Percentiles rank a stretch among this genome's conserved stretches.
phyloP scores from a whole-genome alignment of 208 protist species.

The Blastocrithidia nonstop region DNA sequence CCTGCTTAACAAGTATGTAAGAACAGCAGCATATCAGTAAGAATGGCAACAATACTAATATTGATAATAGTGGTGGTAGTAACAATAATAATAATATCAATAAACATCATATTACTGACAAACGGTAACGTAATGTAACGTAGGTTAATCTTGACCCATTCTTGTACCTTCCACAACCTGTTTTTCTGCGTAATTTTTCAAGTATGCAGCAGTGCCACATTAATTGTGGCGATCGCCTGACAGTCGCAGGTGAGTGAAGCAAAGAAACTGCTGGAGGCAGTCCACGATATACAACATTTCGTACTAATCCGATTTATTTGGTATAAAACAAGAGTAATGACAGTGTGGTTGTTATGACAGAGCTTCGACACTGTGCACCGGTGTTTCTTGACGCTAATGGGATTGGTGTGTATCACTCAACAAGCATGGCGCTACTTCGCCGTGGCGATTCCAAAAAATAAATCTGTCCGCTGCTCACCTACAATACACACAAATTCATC shows the following conservation, averaged over 20 bases:
- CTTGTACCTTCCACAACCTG: conserved; percentile 53
- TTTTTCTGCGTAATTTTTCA: conserved; percentile 65
- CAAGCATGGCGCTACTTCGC: conserved; percentile 55
- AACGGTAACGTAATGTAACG: too few relatives aligned
- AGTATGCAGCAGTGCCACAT: conserved; percentile 73
- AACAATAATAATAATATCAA: background rate
- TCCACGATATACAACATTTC: conserved; percentile 67
- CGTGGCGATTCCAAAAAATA: conserved; percentile 18
- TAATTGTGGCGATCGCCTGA: conserved; percentile 78
- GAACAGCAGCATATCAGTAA: background rate
- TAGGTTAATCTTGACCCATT: too few relatives aligned
- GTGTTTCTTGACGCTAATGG: conserved; percentile 48
- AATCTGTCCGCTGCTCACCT: conserved; percentile 58
- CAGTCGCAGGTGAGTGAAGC: conserved; percentile 36
- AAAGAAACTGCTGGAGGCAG: conserved; percentile 44
- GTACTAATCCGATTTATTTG: conserved; percentile 76
- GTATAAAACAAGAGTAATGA: conserved; percentile 70
- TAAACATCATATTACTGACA: background rate
- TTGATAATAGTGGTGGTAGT: too few relatives aligned
- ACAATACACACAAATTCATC: conserved; percentile 59
- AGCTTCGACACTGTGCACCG: conserved; percentile 57
- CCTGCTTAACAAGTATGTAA: background rate
- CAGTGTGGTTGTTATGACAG: conserved; percentile 36
- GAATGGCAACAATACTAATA: background rate
- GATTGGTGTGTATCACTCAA: conserved; percentile 63